phyloP scores from a whole-genome alignment of 225 moss, liverwort and hornwort genomes.

The Takakia lepidozioides region DNA sequence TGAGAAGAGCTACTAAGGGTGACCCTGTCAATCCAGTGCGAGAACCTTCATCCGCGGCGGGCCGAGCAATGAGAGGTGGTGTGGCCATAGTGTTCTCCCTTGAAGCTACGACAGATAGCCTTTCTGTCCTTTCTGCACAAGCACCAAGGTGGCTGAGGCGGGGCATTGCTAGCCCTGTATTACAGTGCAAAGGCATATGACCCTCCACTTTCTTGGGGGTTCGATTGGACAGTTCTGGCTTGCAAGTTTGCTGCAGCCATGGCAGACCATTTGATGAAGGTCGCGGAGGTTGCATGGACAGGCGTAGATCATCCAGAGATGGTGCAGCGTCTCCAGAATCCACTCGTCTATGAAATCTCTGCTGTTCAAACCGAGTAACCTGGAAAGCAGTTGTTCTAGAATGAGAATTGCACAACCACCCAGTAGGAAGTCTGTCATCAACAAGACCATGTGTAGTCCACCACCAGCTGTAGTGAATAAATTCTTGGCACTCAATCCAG shows the following conservation, averaged over 20 bases:
- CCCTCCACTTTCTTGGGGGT: constrained; percentile 23
- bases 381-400: constrained; percentile 2
- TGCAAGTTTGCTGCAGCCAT: constrained; percentile 5
- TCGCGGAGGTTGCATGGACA: constrained; percentile 50
- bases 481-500: no score
- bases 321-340: constrained; percentile 17
- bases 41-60: constrained; percentile 53
- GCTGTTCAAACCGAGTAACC: constrained; percentile 25
- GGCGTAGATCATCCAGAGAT: constrained; percentile 30
- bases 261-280: constrained; percentile 15
- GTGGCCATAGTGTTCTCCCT: constrained; percentile 9
- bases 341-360: constrained; percentile 23
- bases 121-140: constrained; percentile 14
- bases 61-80: constrained; percentile 11
- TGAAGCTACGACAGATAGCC: constrained; percentile 9
- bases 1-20: constrained; percentile 20
- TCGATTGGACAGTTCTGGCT: constrained; percentile 23
- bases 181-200: constrained; percentile 11
- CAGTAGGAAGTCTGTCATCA: no score
- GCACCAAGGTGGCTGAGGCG: constrained; percentile 27
- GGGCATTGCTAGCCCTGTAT: constrained; percentile 8
- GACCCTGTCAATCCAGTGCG: constrained; percentile 54
- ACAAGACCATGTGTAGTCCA: no score
- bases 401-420: neutral
- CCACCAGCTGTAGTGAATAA: no score